phyloP scores from a whole-genome alignment of 208 protist species.

The Trypanosoma cruzi region DNA sequence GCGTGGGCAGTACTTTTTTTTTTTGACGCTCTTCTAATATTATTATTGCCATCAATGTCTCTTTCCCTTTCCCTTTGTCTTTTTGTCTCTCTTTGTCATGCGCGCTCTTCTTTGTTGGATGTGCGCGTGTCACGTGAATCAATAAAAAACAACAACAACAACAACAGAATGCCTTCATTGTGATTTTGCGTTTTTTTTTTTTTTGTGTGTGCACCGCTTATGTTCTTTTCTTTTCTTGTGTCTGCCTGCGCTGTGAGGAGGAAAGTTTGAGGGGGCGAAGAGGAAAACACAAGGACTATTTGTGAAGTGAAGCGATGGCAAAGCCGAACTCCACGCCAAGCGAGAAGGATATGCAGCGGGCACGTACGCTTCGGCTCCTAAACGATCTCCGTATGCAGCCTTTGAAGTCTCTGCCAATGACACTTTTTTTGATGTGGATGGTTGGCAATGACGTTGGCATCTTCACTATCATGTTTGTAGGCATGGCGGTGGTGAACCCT shows the following conservation, averaged over 20 bases:
- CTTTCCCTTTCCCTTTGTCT: too few species aligned
- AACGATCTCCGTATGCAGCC: slow-evolving; percentile 75
- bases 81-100: not conserved
- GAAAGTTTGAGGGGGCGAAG: not conserved
- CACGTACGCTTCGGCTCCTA: slow-evolving; percentile 56
- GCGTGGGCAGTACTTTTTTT: not conserved
- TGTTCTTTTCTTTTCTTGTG: slow-evolving; percentile 1
- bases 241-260: not conserved
- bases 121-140: not conserved
- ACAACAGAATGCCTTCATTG: not conserved
- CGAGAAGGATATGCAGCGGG: slow-evolving; percentile 57
- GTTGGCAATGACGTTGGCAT: slow-evolving; percentile 88
- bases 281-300: slow-evolving; percentile 16
- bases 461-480: slow-evolving; percentile 91
- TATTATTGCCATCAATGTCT: not conserved
- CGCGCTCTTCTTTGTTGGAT: not conserved
- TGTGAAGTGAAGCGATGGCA: slow-evolving; percentile 9
- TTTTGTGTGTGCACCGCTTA: not conserved
- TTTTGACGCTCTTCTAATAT: not conserved
- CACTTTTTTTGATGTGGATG: slow-evolving; percentile 89
- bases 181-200: too few species aligned
- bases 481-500: slow-evolving; percentile 84
- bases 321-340: slow-evolving; percentile 26
- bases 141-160: too few species aligned
- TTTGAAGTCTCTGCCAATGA: slow-evolving; percentile 87